These are phyloP conservation scores for Podosphaera leucotricha DNA, from an alignment of 2,329 filamentous ascomycete genomes.

Conservation along the genomic window DNA sequence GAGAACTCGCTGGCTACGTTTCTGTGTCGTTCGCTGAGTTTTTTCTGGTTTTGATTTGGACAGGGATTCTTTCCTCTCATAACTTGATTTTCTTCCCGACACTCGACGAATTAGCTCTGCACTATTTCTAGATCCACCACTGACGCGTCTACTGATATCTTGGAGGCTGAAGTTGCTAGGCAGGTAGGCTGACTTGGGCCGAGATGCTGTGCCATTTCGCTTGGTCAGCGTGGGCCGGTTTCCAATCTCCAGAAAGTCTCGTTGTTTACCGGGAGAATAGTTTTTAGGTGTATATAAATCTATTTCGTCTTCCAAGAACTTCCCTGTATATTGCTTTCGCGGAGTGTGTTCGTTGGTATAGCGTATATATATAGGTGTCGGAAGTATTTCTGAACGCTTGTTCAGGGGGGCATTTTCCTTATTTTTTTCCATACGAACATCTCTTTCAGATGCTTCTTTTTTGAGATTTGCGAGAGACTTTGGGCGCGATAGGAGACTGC, in stretches of 20 bases:
- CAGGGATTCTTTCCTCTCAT: constrained; percentile 11
- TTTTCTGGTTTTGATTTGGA: constrained; percentile 15
- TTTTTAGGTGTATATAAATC: constrained; percentile 15
- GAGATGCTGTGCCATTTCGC: constrained; percentile 8
- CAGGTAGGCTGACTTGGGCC: constrained; percentile 15
- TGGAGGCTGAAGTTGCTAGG: constrained; percentile 16
- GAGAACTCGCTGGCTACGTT: constrained; percentile 32
- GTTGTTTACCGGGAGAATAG: constrained; percentile 13
- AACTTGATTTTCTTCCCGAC: constrained; percentile 10
- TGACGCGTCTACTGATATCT: constrained; percentile 13
- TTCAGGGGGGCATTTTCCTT: constrained; percentile 63
- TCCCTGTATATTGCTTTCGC: constrained; percentile 18
- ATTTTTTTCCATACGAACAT: constrained; percentile 31
- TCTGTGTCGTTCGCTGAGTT: constrained; percentile 17
- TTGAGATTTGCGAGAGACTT: constrained; percentile 49
- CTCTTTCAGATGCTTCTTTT: constrained; percentile 26
- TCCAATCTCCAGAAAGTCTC: constrained; percentile 11
- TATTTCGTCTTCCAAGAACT: constrained; percentile 16
- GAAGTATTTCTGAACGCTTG: constrained; percentile 19
- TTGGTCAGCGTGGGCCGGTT: constrained; percentile 10
- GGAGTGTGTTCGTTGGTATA: constrained; percentile 26
- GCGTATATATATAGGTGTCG: constrained; percentile 59
- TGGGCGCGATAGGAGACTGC: constrained; percentile 47
- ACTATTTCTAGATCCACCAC: constrained; percentile 11
- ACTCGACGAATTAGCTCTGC: constrained; percentile 9